Conservation (phyloP, 768 basidiomycete species). For the Suillus placidus region DNA sequence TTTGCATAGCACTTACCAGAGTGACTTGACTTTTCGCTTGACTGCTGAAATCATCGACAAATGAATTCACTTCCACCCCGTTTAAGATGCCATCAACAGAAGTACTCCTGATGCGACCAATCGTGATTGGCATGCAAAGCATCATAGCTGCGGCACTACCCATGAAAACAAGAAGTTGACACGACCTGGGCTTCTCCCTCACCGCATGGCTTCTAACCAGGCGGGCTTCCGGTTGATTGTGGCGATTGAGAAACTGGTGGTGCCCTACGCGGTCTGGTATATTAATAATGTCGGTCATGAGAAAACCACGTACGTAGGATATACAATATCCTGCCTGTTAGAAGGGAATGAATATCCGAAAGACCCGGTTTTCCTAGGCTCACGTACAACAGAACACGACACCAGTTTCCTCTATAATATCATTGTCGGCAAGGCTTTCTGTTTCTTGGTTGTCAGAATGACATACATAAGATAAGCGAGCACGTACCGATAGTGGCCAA, state of each 20-base stretch:
- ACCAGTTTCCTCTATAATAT: neutral
- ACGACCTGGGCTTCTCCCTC: neutral
- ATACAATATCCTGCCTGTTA: slow-evolving; percentile 2
- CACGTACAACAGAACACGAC: neutral
- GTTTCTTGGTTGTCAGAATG: neutral
- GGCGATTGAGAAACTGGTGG: neutral
- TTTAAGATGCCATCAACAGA: neutral
- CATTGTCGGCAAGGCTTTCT: neutral
- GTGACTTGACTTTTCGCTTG: neutral
- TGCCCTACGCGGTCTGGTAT: neutral
- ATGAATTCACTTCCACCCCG: neutral
- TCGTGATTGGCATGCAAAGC: neutral
- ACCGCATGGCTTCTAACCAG: neutral
- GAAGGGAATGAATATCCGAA: neutral
- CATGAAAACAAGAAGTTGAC: neutral
- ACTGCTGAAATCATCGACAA: neutral
- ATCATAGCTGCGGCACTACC: neutral
- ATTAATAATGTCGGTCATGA: neutral
- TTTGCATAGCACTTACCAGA: neutral
- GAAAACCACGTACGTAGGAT: neutral
- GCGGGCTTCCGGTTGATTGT: slow-evolving; percentile 1
- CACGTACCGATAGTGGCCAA: neutral
- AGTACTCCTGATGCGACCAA: neutral
- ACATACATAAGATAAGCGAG: neutral
- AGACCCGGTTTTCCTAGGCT: neutral